A percentile compares a stretch with the other conserved stretches of the same genome.
These are phyloP conservation scores for Suillus bovinus DNA, from an alignment of 768 basidiomycete species.

Conservation along the genomic window DNA sequence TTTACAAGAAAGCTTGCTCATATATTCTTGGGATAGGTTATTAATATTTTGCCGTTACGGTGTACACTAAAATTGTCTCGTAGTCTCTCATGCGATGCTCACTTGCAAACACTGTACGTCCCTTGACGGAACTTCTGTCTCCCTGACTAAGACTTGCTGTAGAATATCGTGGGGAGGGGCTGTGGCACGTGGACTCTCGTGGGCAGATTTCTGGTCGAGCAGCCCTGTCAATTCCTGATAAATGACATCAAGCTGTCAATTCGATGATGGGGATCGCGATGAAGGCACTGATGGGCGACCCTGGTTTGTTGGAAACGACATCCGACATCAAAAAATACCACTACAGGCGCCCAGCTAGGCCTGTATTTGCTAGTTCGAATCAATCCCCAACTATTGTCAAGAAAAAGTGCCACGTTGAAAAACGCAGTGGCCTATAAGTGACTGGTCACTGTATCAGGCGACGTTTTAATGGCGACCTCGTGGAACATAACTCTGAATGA, in stretches of 20 bases:
- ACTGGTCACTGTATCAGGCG: neutral
- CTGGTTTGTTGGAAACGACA: neutral
- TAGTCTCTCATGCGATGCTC: conserved; percentile 4
- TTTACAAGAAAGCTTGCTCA: neutral
- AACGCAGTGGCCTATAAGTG: neutral
- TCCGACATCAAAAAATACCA: neutral
- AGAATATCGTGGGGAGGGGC: neutral
- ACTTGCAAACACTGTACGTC: neutral
- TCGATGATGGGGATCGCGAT: neutral
- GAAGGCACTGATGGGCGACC: conserved; percentile 1
- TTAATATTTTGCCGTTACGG: neutral
- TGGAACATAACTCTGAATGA: conserved; percentile 13
- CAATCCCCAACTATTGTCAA: neutral
- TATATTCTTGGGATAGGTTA: neutral
- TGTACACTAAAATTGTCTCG: neutral
- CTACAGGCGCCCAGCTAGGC: too few species aligned
- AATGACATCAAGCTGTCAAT: neutral
- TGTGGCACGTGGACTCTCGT: neutral
- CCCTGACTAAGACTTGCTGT: neutral
- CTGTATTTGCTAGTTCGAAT: neutral
- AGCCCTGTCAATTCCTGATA: neutral
- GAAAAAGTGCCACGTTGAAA: neutral
- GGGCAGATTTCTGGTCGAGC: neutral
- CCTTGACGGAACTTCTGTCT: neutral
- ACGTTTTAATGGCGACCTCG: conserved; percentile 4